Evolutionary conservation across 345 rosid species (phyloP), one percentile per base, ranked within the genome.

Genomic region (Hibiscus tridactylites): DNA sequence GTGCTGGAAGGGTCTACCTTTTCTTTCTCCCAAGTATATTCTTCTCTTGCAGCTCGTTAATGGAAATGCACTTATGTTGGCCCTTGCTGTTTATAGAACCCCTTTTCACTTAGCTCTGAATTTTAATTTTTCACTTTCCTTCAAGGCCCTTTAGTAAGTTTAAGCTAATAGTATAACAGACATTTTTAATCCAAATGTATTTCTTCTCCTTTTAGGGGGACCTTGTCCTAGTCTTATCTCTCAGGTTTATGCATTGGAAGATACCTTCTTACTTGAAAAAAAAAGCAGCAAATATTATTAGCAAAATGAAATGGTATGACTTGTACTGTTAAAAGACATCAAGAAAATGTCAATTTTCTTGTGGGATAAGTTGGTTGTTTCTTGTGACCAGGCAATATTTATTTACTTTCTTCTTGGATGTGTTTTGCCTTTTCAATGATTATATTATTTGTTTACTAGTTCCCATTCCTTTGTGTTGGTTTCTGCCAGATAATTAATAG

Each of bases 161-260:
- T 19, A 56, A 21, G 60, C 60, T 31, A 29, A 29, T 49, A 68
- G 68, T 24, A 59, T 75, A 73, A 52, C 70, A 65, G 57, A 42
- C 65, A 42, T 72, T 76, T 71, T 78, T 26, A 39, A 15, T 28
- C 39, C 54, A 44, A 91, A 29, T 37, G 37, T 33, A 62, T 75
- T 64, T 19, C 73, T 39, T 35, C 52, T 10, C 10, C 63, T 68
- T 37, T 39, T 19, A 53, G 61, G 75, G 75, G 70, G 61, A 80
- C 83, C 73, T 65, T 26, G 44, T 39, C 44, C 44, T 39, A 39
- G 44, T 39, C 44, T 56, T 21, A 33, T 56, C 52, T 6, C 62
- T 39, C 63, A 54, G n/a, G 16, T 70, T 54, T 70, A 35, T 19
- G 11, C 33, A 6, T 56, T 70, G 21, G 21, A 39, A 64, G 52